phyloP scores from a whole-genome alignment of 2,329 filamentous ascomycete genomes.

The Emmonsiellopsis sp. region DNA sequence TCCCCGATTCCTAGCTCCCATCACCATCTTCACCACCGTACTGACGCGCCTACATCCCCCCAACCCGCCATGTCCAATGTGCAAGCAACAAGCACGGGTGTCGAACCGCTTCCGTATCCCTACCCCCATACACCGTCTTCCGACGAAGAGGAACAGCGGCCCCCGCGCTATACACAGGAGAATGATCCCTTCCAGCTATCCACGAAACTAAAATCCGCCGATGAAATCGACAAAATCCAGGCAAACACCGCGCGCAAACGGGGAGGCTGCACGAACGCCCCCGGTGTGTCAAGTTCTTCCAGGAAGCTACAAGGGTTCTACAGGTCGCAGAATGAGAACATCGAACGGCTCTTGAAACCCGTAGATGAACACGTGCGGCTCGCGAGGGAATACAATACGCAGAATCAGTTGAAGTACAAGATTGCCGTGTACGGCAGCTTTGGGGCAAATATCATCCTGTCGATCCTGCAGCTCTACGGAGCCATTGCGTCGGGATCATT shows the following conservation, averaged over 20 bases:
- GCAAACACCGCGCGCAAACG: constrained; percentile 75
- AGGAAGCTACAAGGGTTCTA: constrained; percentile 72
- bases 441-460: constrained; percentile 68
- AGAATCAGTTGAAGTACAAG: constrained; percentile 60
- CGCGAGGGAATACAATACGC: constrained; percentile 67
- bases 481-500: constrained; percentile 81
- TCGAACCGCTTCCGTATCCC: constrained; percentile 23
- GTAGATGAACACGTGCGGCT: constrained; percentile 83
- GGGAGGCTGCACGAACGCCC: constrained; percentile 28
- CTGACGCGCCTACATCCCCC: constrained; percentile 6
- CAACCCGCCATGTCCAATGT: constrained; percentile 17
- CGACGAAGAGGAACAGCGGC: constrained; percentile 38
- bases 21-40: constrained; percentile 8
- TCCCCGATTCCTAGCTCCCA: constrained; percentile 12
- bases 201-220: constrained; percentile 63
- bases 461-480: constrained; percentile 77
- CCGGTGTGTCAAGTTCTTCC: constrained; percentile 18
- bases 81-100: constrained; percentile 32
- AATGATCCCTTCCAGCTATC: constrained; percentile 78
- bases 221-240: constrained; percentile 62
- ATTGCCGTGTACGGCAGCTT: constrained; percentile 60
- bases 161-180: constrained; percentile 50
- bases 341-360: constrained; percentile 80
- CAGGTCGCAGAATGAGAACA: constrained; percentile 83
- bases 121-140: constrained; percentile 12